Conservation (phyloP, 306 rosid species). For the Styphnolobium japonicum region DNA sequence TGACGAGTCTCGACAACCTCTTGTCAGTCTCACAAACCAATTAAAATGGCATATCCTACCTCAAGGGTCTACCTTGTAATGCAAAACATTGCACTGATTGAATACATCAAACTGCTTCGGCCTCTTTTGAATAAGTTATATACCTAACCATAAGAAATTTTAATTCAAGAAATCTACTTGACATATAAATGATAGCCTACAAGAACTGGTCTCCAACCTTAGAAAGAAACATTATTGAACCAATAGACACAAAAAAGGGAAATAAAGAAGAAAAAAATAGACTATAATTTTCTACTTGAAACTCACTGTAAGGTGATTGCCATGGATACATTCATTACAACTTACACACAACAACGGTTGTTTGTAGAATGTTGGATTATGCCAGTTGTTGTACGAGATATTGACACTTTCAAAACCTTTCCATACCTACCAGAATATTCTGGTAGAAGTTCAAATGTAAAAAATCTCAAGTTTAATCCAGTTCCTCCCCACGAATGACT, state of each 20-base stretch:
- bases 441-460: too few species aligned
- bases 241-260: background rate
- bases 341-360: conserved; percentile 60
- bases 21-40: conserved; percentile 23
- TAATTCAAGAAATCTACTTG: conserved; percentile 1
- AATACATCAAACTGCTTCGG: conserved; percentile 53
- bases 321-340: conserved; percentile 15
- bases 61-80: conserved; percentile 52
- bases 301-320: background rate
- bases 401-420: conserved; percentile 51
- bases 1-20: too few species aligned
- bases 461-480: too few species aligned
- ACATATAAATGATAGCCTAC: conserved; percentile 9
- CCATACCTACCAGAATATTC: conserved; percentile 60
- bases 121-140: conserved; percentile 50
- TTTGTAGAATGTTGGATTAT: conserved; percentile 50
- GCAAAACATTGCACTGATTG: conserved; percentile 55
- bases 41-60: conserved; percentile 34
- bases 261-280: background rate
- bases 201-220: conserved; percentile 6
- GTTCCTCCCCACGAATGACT: too few species aligned
- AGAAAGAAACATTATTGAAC: conserved; percentile 5
- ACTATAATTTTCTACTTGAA: background rate
- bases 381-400: conserved; percentile 52
- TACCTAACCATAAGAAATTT: conserved; percentile 37